Evolutionary conservation across 495 filamentous ascomycete genomes (phyloP), one percentile per base, ranked within the genome.

Genomic region (Talaromyces nanjingensis): DNA sequence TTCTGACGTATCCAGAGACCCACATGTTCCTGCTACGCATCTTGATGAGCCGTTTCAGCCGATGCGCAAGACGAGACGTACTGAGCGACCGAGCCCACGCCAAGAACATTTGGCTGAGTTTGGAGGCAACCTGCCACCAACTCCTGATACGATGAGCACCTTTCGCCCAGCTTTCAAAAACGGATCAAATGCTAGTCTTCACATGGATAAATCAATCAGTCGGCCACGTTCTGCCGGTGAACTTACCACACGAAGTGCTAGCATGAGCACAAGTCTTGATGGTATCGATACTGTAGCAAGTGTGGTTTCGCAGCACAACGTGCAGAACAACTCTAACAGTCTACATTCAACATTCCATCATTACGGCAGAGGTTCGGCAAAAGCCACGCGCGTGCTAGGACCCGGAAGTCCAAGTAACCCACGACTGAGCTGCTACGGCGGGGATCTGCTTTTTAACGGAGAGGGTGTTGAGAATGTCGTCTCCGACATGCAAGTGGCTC

Each of bases 91-190:
- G 0, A 59, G 42, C 42, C 56, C 63, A 11, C 57, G 14, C 16
- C 60, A 62, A 7, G 12, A 24, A 37, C 56, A 59, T 7, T 11
- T 59, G n/a, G 27, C 72, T 7, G 45, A 72, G 6, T 80, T 79
- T 65, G 76, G 71, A 2, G 73, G 73, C 6, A 69, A 69, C 22
- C 69, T 80, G 6, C 78, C 78, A 42, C 78, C 76, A 7, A 80
- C 78, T 0, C 78, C 78, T 3, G 78, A 80, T 29, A 80, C 78
- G 2, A 79, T 80, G 78, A 78, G 73, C 49, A 79, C 77, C 1
- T 74, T 73, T 56, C 70, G 74, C 60, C 72, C 68, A 37, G 65
- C 59, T 6, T 70, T 67, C 8, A 65, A 68, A 6, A 76, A 74
- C 34, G 66, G 76, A 7, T 80, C 78, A 6, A 71, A 75, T 42